These are phyloP conservation scores for Pseudomassariella vexata DNA, from an alignment of 2,329 filamentous ascomycete genomes.

Conservation along the genomic window DNA sequence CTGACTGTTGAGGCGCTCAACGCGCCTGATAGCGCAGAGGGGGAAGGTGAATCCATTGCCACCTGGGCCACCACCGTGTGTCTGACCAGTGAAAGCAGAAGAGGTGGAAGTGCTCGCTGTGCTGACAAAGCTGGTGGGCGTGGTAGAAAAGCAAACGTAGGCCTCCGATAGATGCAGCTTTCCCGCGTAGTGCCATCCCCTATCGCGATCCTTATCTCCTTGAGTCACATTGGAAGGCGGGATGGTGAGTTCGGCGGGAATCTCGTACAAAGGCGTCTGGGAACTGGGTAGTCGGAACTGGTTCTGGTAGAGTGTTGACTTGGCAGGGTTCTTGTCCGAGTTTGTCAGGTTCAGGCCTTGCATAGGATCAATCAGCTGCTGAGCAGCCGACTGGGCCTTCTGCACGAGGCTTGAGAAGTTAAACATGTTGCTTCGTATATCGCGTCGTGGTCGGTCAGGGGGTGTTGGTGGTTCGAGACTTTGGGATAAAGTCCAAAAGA, in stretches of 20 bases:
- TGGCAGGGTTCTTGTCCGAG: conserved; percentile 78
- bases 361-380: conserved; percentile 88
- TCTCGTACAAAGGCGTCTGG: conserved; percentile 92
- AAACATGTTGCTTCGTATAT: too few relatives aligned
- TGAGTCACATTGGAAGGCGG: conserved; percentile 64
- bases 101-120: conserved; percentile 75
- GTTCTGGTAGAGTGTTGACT: conserved; percentile 86
- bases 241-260: conserved; percentile 91
- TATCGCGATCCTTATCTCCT: conserved; percentile 64
- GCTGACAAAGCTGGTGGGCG: conserved; percentile 78
- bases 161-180: conserved; percentile 91
- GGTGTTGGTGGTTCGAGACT: conserved; percentile 22
- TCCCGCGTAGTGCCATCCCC: conserved; percentile 84
- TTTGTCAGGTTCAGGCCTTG: conserved; percentile 68
- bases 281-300: conserved; percentile 93
- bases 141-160: conserved; percentile 95
- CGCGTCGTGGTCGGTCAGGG: too few relatives aligned
- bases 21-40: conserved; percentile 81
- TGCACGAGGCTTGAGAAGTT: conserved; percentile 77
- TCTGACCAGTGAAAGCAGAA: conserved; percentile 84
- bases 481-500: conserved; percentile 18
- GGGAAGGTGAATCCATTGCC: conserved; percentile 96
- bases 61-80: conserved; percentile 84
- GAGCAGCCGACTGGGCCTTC: conserved; percentile 64
- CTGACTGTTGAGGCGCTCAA: conserved; percentile 89